Evolutionary conservation across 2,329 filamentous ascomycete species (phyloP).

Genomic region (Didymella glomerata): DNA sequence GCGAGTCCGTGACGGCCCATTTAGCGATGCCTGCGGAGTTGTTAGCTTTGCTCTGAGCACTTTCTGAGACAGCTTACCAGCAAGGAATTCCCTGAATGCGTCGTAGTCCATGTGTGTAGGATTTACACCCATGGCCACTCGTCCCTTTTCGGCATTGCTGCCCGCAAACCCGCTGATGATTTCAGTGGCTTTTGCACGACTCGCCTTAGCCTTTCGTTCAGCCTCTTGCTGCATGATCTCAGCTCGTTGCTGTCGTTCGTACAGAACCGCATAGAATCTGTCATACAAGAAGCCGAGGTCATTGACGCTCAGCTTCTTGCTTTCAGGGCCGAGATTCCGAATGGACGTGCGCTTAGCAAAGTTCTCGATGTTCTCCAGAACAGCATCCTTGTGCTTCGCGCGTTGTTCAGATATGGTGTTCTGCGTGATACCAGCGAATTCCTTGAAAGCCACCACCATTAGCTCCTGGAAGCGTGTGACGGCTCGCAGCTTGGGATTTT

Average conservation of each 20-base stretch:
- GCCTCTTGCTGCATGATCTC: conserved; percentile 70
- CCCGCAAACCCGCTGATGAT: conserved; percentile 59
- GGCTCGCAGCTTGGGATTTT: conserved; percentile 91
- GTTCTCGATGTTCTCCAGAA: conserved; percentile 94
- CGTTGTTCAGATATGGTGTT: conserved; percentile 88
- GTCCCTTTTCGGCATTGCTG: conserved; percentile 75
- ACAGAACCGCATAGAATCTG: conserved; percentile 89
- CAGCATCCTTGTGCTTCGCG: conserved; percentile 90
- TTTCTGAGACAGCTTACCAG: conserved; percentile 53
- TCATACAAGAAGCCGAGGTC: conserved; percentile 93
- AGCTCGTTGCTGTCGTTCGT: conserved; percentile 87
- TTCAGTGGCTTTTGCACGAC: conserved; percentile 62
- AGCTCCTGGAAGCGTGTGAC: conserved; percentile 97
- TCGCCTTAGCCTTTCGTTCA: conserved; percentile 75
- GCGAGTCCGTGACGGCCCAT: conserved; percentile 92
- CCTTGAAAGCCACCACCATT: conserved; percentile 99
- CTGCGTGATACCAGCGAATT: conserved; percentile 95
- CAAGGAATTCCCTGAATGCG: conserved; percentile 92
- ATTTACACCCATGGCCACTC: conserved; percentile 87
- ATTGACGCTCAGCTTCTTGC: conserved; percentile 84
- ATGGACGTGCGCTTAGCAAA: conserved; percentile 98
- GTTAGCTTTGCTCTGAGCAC: neutral
- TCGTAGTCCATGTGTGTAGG: conserved; percentile 97
- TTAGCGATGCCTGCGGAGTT: conserved; percentile 72
- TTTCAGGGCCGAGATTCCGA: conserved; percentile 92